Conservation (phyloP, 345 rosid species). For the Noccaea bulbosa region DNA sequence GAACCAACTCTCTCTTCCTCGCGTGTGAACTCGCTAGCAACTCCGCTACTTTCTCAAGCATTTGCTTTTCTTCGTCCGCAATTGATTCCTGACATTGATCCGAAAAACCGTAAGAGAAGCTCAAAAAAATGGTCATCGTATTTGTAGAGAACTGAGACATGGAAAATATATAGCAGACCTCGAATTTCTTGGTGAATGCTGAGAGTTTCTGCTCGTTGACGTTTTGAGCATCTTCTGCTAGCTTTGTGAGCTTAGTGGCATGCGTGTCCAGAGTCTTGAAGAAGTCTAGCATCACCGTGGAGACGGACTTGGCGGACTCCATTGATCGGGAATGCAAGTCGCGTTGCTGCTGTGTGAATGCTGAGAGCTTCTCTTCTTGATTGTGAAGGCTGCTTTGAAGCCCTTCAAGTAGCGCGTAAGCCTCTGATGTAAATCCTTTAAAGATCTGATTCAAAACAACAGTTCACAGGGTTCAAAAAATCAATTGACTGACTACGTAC, state of each 20-base stretch:
- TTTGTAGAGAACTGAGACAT: slow-evolving; percentile 9
- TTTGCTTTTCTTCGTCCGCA: slow-evolving; percentile 82
- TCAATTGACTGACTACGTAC: not conserved
- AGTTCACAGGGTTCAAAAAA: slow-evolving; percentile 14
- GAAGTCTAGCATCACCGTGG: slow-evolving; percentile 72
- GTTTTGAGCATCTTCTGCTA: slow-evolving; percentile 77
- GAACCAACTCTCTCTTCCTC: slow-evolving; percentile 91
- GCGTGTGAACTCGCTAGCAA: slow-evolving; percentile 75
- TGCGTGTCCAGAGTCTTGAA: slow-evolving; percentile 73
- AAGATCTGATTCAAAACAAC: slow-evolving; percentile 63
- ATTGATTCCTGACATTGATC: slow-evolving; percentile 63
- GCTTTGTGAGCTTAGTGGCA: slow-evolving; percentile 65
- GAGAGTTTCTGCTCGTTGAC: slow-evolving; percentile 79
- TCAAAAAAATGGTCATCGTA: not conserved
- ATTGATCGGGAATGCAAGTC: slow-evolving; percentile 85
- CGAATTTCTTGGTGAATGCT: slow-evolving; percentile 83
- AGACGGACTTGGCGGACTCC: slow-evolving; percentile 75
- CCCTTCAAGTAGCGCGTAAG: slow-evolving; percentile 72
- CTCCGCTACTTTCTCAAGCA: slow-evolving; percentile 86
- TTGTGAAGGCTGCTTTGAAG: slow-evolving; percentile 77
- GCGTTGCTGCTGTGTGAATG: slow-evolving; percentile 77
- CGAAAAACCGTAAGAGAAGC: not conserved
- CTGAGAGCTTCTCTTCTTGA: slow-evolving; percentile 76
- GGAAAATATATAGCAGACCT: slow-evolving; percentile 55
- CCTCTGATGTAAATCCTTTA: slow-evolving; percentile 78